Evolutionary conservation across 352 stramenopile genomes (phyloP).

Genomic region (Pythium aquatile): DNA sequence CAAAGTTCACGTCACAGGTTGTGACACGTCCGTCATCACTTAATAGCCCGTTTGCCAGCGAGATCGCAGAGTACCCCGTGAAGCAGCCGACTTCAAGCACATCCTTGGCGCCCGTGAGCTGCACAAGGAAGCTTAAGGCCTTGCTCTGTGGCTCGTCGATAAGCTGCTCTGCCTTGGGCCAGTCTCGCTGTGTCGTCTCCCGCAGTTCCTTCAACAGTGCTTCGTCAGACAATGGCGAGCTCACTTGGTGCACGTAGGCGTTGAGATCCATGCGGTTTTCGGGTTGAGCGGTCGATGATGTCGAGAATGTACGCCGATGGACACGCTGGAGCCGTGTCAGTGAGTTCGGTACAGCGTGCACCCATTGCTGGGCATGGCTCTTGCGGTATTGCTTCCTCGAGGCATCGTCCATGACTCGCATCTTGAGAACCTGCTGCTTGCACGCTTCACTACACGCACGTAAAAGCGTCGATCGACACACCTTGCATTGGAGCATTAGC

Average conservation of each 20-base stretch:
- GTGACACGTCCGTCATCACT: constrained; percentile 30
- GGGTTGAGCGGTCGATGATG: not conserved
- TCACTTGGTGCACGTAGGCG: constrained; percentile 24
- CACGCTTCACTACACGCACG: constrained; percentile 10
- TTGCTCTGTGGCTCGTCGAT: constrained; percentile 62
- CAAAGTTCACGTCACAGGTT: constrained; percentile 60
- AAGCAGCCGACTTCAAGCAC: constrained; percentile 94
- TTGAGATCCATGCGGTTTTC: constrained; percentile 15
- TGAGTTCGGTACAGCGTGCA: constrained; percentile 10
- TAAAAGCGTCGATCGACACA: not conserved
- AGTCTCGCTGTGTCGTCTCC: constrained; percentile 34
- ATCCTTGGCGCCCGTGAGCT: constrained; percentile 60
- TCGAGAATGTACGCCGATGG: constrained; percentile 1
- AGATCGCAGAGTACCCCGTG: constrained; percentile 92
- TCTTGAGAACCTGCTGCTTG: not conserved
- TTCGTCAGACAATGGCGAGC: constrained; percentile 22
- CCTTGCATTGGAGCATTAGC: constrained; percentile 10
- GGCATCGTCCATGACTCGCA: not conserved
- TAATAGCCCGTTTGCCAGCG: constrained; percentile 60
- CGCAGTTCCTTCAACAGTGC: constrained; percentile 43
- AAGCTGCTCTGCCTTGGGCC: constrained; percentile 55
- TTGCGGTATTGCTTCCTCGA: constrained; percentile 1
- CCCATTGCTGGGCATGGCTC: constrained; percentile 6
- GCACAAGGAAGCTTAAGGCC: constrained; percentile 70
- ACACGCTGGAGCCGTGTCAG: not conserved